Base-by-base conservation (phyloP, 495 filamentous ascomycete species). In the Tuber aestivum region DNA sequence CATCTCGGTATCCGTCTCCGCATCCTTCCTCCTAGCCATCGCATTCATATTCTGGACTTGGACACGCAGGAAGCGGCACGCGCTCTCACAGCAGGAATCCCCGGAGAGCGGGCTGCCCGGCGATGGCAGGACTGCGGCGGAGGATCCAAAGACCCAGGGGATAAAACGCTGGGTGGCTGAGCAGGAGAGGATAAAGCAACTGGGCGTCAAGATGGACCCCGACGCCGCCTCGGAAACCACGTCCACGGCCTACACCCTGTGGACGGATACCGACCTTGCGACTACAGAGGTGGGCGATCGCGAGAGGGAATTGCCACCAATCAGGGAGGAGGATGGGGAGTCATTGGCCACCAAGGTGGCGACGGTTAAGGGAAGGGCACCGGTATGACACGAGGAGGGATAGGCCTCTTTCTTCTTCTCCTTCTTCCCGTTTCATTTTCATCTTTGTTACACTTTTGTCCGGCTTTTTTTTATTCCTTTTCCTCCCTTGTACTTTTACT, bases 81-180 rank as follows among this genome's bases (percentile, higher is more conserved):
- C 32, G 56, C 27, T 32, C 56, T 65, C 56, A 0, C n/a, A 65
- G 27, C 56, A 32, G 56, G 56, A 65, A 65, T 65, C 56, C 56
- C n/a, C n/a, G 10, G 10, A 32, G 16, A 12, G 18, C 18, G 56
- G 56, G n/a, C 12, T 32, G 23, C 56, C 56, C 56, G 56, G 56
- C 56, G 56, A 65, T 14, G 14, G 32, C 4, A 37, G 38, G 14
- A 75, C 79, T 72, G 41, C 41, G 8, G 70, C 45, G 5, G 70
- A 41, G 41, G 78, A 79, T 18, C 70, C 71, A 5, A 75, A 44
- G 70, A 70, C 27, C 41, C 70, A 79, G 37, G 75, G 70, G 20
- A 78, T 79, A 41, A 79, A 75, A 27, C 50, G 73, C 23, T 79
- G 78, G 78, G 78, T 79, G 61, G 50, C 74, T 70, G 78, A 79